Base-by-base conservation (phyloP, 2,329 filamentous ascomycete genomes). In the Teratosphaeria zuluensis region DNA sequence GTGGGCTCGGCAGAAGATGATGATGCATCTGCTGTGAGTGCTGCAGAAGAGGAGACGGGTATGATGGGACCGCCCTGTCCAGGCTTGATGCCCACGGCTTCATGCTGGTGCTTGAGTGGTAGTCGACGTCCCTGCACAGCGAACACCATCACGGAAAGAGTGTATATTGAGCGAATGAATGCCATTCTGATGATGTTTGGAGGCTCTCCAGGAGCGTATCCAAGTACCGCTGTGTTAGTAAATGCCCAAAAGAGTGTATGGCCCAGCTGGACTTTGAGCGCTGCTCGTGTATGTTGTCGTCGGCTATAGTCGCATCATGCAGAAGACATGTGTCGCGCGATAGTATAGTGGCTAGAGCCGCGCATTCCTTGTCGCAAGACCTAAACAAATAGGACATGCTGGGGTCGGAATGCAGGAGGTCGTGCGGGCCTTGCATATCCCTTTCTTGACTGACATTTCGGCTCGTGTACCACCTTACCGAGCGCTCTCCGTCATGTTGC, bases 1-100 rank as follows among this genome's bases (percentile, higher is more conserved):
- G 72, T 73, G 57, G 74, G 64, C 21, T 74, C 66, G 11, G 62
- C 53, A n/a, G 61, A 54, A 21, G 63, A 57, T 28, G 62, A 55
- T 32, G 64, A 63, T 9, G 62, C 61, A n/a, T 63, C 59, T 28
- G 60, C 54, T 11, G 55, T 56, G 35, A 51, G 52, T 58, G 46
- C 53, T 32, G 62, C 58, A 21, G 62, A 56, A 19, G 64, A 58
- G 9, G 61, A 53, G 24, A 56, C 62, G 28, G 63, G 52, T 14
- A 64, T 62, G 16, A 58, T 59, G 35, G 61, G 60, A 33, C 61
- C 65, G 28, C 57, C 64, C 60, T 68, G 66, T 58, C 67, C 63
- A 32, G 62, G 61, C 51, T 62, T 58, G 24, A 70, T 55, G 16
- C 65, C 62, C 42, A 68, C 61, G n/a, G 69, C 69, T 56, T 67